Evolutionary conservation across 2,329 filamentous ascomycete genomes (phyloP).

Genomic region (Dothistroma septosporum): DNA sequence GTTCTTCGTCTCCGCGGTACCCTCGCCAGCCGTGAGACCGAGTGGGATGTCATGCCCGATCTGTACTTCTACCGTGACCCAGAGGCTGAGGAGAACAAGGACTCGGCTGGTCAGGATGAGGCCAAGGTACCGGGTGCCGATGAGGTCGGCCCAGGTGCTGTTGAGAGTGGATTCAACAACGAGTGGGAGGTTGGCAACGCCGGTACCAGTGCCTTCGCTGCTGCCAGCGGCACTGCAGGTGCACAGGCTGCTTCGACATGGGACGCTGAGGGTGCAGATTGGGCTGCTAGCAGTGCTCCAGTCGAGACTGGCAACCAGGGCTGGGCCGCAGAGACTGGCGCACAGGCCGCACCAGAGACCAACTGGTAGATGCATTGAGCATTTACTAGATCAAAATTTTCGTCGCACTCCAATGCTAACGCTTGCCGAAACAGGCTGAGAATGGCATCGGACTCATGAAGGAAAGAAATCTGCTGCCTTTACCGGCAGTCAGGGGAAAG

Average conservation of each 20-base stretch:
- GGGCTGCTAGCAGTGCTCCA: slow-evolving; percentile 57
- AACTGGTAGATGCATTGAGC: slow-evolving; percentile 43
- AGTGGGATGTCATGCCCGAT: slow-evolving; percentile 99
- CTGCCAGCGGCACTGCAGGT: slow-evolving; percentile 54
- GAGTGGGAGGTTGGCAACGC: slow-evolving; percentile 81
- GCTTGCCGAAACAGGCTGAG: slow-evolving; percentile 25
- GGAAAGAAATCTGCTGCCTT: slow-evolving; percentile 89
- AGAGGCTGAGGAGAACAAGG: slow-evolving; percentile 99
- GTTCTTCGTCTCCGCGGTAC: slow-evolving; percentile 98
- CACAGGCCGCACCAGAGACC: slow-evolving; percentile 31
- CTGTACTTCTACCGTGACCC: slow-evolving; percentile 99
- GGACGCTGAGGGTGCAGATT: slow-evolving; percentile 62
- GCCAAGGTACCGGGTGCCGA: slow-evolving; percentile 77
- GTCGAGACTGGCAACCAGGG: slow-evolving; percentile 49
- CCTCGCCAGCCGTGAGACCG: slow-evolving; percentile 88
- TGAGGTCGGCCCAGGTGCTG: slow-evolving; percentile 73
- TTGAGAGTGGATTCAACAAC: slow-evolving; percentile 72
- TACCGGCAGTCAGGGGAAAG: slow-evolving; percentile 73
- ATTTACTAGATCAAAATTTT: slow-evolving; percentile 12
- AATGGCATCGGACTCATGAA: slow-evolving; percentile 76
- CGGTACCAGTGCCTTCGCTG: slow-evolving; percentile 58
- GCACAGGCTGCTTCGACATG: slow-evolving; percentile 59
- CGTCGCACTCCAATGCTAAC: slow-evolving; percentile 16
- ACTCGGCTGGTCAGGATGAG: slow-evolving; percentile 75
- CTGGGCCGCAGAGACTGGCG: slow-evolving; percentile 45